These are phyloP conservation scores for Pisolithus marmoratus DNA, from an alignment of 768 basidiomycete species.

Conservation along the genomic window DNA sequence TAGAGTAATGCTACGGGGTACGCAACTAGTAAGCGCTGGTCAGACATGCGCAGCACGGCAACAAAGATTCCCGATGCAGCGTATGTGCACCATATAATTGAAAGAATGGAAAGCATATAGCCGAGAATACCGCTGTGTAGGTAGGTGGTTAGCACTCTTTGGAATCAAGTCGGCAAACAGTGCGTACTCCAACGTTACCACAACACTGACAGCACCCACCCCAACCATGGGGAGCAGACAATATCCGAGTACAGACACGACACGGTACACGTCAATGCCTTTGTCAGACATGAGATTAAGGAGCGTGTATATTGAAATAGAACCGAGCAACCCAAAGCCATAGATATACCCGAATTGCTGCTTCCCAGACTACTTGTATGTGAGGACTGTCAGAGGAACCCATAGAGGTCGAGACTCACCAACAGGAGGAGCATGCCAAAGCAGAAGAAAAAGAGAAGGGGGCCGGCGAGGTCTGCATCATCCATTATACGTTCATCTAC, in stretches of 20 bases:
- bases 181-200: conserved; percentile 80
- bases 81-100: conserved; percentile 96
- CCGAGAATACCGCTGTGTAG: conserved; percentile 68
- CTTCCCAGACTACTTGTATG: conserved; percentile 76
- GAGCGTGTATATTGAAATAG: conserved; percentile 85
- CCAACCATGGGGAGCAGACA: conserved; percentile 97
- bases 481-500: conserved; percentile 97
- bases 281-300: conserved; percentile 96
- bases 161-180: neutral
- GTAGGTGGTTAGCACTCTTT: conserved; percentile 1
- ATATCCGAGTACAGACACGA: conserved; percentile 93
- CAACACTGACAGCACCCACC: conserved; percentile 82
- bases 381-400: conserved; percentile 1
- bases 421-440: conserved; percentile 91
- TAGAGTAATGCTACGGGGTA: conserved; percentile 95
- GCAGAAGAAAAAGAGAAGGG: conserved; percentile 90
- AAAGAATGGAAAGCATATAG: conserved; percentile 74
- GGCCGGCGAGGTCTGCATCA: conserved; percentile 96
- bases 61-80: conserved; percentile 95
- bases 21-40: conserved; percentile 91
- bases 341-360: conserved; percentile 99
- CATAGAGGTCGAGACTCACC: conserved; percentile 44
- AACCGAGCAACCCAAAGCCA: conserved; percentile 94
- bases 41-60: conserved; percentile 90
- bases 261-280: conserved; percentile 93